Conservation (phyloP, 306 rosid species). For the Sphenostylis stenocarpa region DNA sequence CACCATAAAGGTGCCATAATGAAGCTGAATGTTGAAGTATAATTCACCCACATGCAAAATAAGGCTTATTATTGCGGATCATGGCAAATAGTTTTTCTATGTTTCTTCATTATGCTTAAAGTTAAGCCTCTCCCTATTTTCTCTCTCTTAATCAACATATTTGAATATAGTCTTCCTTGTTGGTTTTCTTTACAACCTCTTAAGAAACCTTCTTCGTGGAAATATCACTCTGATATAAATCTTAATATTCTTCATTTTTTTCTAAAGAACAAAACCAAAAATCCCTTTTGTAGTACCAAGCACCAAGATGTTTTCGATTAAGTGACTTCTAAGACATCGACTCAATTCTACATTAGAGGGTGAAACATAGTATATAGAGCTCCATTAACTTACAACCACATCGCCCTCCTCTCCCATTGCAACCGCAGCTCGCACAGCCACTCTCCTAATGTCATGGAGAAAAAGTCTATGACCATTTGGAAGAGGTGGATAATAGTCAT, state of each 20-base stretch:
- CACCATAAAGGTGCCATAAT: not conserved
- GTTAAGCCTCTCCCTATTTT: constrained; percentile 6
- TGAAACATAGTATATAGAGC: constrained; percentile 28
- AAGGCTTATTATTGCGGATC: not conserved
- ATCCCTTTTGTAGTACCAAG: not conserved
- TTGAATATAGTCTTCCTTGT: not conserved
- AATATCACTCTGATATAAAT: not conserved
- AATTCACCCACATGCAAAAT: not conserved
- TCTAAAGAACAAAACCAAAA: not conserved
- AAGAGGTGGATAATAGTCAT: constrained; percentile 97
- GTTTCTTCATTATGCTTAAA: constrained; percentile 7
- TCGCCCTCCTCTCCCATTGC: constrained; percentile 99
- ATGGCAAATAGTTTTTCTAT: not conserved
- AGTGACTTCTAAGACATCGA: constrained; percentile 17
- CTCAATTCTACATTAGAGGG: not conserved
- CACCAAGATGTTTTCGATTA: constrained; percentile 28
- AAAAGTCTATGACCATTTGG: constrained; percentile 89
- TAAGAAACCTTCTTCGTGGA: not conserved
- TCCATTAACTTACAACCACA: constrained; percentile 81
- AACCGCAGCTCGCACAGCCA: constrained; percentile 90
- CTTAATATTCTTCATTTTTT: not conserved
- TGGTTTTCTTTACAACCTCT: constrained; percentile 10
- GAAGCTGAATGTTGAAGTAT: not conserved
- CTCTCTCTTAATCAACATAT: constrained; percentile 3
- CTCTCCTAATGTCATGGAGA: constrained; percentile 87